Percentiles rank a stretch among this genome's conserved stretches.
Conservation (phyloP, 2,329 filamentous ascomycete species). For the Neopestalotiopsis sp. region DNA sequence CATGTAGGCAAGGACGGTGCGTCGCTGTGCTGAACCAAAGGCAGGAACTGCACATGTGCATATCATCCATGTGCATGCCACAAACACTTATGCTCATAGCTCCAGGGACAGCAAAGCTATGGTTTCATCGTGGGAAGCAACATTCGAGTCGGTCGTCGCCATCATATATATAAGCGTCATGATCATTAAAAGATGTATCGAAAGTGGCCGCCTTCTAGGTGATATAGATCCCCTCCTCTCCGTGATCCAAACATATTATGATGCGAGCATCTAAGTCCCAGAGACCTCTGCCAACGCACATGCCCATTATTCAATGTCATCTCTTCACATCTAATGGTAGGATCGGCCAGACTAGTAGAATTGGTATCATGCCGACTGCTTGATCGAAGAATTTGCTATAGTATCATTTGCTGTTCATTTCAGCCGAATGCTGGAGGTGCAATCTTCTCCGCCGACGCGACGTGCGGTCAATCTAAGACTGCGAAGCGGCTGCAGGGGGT, state of each 20-base stretch:
- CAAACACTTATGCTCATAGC: too few species aligned
- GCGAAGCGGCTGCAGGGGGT: not conserved
- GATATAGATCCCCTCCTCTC: not conserved
- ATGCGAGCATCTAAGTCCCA: conserved; percentile 6
- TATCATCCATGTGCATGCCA: too few species aligned
- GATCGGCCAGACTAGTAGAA: not conserved
- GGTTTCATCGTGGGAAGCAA: too few species aligned
- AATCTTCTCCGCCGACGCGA: not conserved
- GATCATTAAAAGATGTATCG: conserved; percentile 8
- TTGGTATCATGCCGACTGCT: not conserved
- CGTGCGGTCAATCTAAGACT: conserved; percentile 8
- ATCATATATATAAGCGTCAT: not conserved
- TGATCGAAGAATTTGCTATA: not conserved
- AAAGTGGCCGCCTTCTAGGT: conserved; percentile 7
- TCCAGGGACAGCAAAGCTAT: too few species aligned
- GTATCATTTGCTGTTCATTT: not conserved
- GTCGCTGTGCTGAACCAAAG: too few species aligned
- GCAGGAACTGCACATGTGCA: not conserved
- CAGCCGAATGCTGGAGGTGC: not conserved
- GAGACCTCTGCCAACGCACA: conserved; percentile 10
- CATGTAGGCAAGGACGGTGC: not conserved
- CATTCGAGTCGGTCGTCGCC: too few species aligned
- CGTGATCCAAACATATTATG: not conserved
- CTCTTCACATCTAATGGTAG: conserved; percentile 4
- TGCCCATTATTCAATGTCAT: conserved; percentile 11